A percentile compares a stretch with the other conserved stretches of the same genome.
These are phyloP conservation scores for Erysimum pusillum DNA, from an alignment of 441 rosid genomes.

Conservation along the genomic window DNA sequence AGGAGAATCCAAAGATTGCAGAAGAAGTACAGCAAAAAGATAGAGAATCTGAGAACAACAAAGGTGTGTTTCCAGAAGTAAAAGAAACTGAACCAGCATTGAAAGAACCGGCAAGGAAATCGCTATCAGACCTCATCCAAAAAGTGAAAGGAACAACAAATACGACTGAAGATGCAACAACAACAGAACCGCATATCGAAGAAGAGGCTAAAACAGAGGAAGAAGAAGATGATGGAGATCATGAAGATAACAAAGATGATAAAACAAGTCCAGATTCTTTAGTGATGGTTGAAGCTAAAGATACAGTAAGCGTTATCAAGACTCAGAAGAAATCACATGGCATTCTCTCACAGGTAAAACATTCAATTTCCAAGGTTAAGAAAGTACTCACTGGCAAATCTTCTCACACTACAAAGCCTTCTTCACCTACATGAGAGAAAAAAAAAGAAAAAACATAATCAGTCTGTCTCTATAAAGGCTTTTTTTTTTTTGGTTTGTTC, in stretches of 20 bases:
- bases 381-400: conserved; percentile 91
- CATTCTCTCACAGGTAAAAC: conserved; percentile 89
- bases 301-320: conserved; percentile 59
- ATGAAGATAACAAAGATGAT: conserved; percentile 58
- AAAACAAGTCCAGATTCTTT: conserved; percentile 70
- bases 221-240: conserved; percentile 64
- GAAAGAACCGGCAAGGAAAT: conserved; percentile 51
- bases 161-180: conserved; percentile 42
- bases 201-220: conserved; percentile 60
- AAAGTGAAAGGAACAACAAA: conserved; percentile 44
- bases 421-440: conserved; percentile 53
- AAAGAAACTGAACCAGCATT: conserved; percentile 40
- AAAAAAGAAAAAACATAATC: not conserved
- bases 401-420: conserved; percentile 74
- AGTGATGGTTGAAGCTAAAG: conserved; percentile 75
- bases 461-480: not conserved
- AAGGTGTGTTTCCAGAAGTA: conserved; percentile 39
- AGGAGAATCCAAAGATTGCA: conserved; percentile 42
- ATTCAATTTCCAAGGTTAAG: conserved; percentile 91
- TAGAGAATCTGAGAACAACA: conserved; percentile 42
- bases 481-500: conserved; percentile 24
- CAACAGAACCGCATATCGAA: conserved; percentile 38
- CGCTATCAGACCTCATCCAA: conserved; percentile 50
- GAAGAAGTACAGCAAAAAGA: conserved; percentile 39
- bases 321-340: conserved; percentile 77